These are phyloP conservation scores for Gaultheria prostrata DNA, from an alignment of 148 eudicot species.

Conservation along the genomic window DNA sequence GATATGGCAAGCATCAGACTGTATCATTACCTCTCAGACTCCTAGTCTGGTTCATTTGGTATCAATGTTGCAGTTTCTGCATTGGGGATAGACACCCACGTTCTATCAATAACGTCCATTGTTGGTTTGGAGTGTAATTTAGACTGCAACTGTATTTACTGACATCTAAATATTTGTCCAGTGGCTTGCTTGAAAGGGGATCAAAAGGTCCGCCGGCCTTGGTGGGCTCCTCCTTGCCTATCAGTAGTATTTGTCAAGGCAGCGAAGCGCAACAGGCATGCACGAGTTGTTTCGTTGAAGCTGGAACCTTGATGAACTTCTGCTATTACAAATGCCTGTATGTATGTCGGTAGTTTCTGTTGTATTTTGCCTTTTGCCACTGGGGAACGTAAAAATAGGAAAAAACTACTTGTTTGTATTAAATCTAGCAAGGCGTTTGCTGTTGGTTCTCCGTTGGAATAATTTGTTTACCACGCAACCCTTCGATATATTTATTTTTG, in stretches of 20 bases:
- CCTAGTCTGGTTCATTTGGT: neutral
- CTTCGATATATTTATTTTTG: neutral
- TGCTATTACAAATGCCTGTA: conserved; percentile 29
- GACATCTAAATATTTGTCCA: conserved; percentile 23
- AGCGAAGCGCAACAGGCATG: conserved; percentile 81
- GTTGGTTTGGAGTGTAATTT: neutral
- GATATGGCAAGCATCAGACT: neutral
- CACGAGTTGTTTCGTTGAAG: conserved; percentile 91
- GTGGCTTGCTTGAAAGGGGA: conserved; percentile 99
- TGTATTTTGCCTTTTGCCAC: neutral
- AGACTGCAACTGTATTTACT: neutral
- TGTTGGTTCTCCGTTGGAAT: conserved; percentile 17
- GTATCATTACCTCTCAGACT: neutral
- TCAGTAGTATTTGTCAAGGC: conserved; percentile 65
- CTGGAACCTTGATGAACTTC: conserved; percentile 67
- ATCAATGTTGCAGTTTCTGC: neutral
- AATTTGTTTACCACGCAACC: conserved; percentile 3
- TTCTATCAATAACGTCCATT: neutral
- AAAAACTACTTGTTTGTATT: conserved; percentile 9
- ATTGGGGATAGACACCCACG: neutral
- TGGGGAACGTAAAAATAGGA: conserved; percentile 16
- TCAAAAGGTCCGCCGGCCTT: conserved; percentile 77
- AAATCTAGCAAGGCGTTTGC: conserved; percentile 13
- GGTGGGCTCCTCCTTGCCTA: conserved; percentile 98
- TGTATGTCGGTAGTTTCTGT: conserved; percentile 23